Base-by-base conservation (phyloP, 371 early-diverging fungal genomes). In the Batkoa obscura region DNA sequence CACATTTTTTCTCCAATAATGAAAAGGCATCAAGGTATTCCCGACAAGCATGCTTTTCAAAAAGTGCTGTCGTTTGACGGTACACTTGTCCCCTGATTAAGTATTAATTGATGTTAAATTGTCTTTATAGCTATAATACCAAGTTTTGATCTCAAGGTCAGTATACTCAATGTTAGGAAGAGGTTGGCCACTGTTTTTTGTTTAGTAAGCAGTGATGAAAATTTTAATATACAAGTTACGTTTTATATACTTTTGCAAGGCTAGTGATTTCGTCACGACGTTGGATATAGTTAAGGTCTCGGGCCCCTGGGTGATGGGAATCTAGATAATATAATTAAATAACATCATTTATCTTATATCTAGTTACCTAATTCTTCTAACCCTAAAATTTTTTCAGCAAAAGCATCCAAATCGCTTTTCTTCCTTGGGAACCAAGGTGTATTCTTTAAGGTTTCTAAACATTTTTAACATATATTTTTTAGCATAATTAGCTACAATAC, bases 391-490 rank as follows among this genome's bases (percentile, higher is more conserved):
- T 88, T 88, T 46, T 89, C 88, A 1, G 90, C 87, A 74, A 92
- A 93, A 3, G 83, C 73, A 64, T 96, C 96, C 59, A 96, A 72
- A 66, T 96, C 96, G 35, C 80, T 62, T 69, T 87, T 76, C 65
- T 88, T 90, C 61, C 94, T 82, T 43, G 96, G 96, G 72, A 94
- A 96, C 94, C 94, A 94, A 31, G 91, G 91, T n/a, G 33, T 31
- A 1, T 31, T 2, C 8, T 43, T 38, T 12, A 50, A 17, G 17
- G 5, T 39, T 1, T 15, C 3, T 49, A 15, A 3, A n/a, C 15
- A 12, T 45, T 15, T n/a, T 8, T 13, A 39, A 39, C 13, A 39
- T 39, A 6, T 4, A 12, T 4, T 12, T 39, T 4, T 39, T 12
- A 39, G 39, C 12, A 59, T 49, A 1, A n/a, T 45, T 43, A 5